phyloP scores from a whole-genome alignment of 305 asterid genomes.

The Euphrasia arctica region DNA sequence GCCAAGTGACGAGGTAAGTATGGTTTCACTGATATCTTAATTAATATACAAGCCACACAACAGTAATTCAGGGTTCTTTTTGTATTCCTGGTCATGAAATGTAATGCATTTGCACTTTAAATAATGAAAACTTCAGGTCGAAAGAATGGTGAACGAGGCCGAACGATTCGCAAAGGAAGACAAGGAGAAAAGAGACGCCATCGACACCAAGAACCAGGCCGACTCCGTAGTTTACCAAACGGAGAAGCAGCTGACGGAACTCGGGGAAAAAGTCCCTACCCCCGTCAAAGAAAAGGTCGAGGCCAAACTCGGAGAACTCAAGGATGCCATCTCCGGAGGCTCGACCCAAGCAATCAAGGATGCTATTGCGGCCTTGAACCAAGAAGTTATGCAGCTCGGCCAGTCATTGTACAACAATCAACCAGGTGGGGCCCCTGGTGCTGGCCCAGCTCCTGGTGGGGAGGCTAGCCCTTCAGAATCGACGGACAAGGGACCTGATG shows the following conservation, averaged over 20 bases:
- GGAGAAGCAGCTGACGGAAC: constrained; percentile 87
- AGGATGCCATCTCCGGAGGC: constrained; percentile 69
- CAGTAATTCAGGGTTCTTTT: background rate
- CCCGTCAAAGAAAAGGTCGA: constrained; percentile 83
- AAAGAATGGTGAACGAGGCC: constrained; percentile 87
- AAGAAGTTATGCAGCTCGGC: constrained; percentile 95
- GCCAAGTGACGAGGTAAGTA: constrained; percentile 68
- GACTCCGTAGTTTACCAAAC: constrained; percentile 92
- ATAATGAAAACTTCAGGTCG: constrained; percentile 45
- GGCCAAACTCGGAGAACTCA: constrained; percentile 79
- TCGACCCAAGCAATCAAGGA: constrained; percentile 76
- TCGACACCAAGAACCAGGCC: constrained; percentile 88
- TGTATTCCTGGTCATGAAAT: background rate
- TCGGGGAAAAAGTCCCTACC: constrained; percentile 85
- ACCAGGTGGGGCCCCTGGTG: constrained; percentile 58
- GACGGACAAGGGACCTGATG: constrained; percentile 68
- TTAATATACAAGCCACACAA: too few species aligned
- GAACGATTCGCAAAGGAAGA: constrained; percentile 89
- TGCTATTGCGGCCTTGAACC: constrained; percentile 82
- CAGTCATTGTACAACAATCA: constrained; percentile 73
- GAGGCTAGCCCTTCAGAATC: constrained; percentile 17
- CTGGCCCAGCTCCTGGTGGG: constrained; percentile 57
- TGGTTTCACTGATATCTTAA: background rate
- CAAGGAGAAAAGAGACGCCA: constrained; percentile 92
- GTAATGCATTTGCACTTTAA: background rate